phyloP scores from a whole-genome alignment of 768 basidiomycete genomes.

The Pisolithus tinctorius region DNA sequence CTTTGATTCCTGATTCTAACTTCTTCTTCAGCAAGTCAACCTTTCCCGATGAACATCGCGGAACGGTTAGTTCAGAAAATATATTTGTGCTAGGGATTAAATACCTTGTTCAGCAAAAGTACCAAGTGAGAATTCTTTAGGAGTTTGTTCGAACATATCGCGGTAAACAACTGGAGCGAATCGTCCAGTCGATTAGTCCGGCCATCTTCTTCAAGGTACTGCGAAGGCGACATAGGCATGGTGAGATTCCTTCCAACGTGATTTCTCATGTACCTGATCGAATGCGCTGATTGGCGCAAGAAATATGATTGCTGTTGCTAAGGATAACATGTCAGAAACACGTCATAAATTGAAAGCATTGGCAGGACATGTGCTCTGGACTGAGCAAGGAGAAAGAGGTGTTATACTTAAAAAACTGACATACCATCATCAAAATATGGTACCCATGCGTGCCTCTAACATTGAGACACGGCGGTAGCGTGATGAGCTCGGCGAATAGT shows the following conservation, averaged over 20 bases:
- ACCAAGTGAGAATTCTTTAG: conserved; percentile 68
- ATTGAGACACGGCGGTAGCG: conserved; percentile 9
- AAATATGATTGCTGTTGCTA: conserved; percentile 82
- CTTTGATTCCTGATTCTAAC: conserved; percentile 55
- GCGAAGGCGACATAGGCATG: conserved; percentile 6
- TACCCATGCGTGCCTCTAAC: conserved; percentile 72
- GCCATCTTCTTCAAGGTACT: conserved; percentile 82
- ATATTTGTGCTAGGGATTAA: conserved; percentile 3
- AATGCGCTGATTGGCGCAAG: conserved; percentile 82
- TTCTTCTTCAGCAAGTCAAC: conserved; percentile 70
- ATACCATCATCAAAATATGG: conserved; percentile 82
- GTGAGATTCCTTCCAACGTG: conserved; percentile 5
- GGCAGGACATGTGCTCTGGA: conserved; percentile 14
- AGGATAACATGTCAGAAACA: conserved; percentile 3
- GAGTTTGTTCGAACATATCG: conserved; percentile 70
- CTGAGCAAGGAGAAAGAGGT: conserved; percentile 5
- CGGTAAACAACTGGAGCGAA: conserved; percentile 70
- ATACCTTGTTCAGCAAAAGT: conserved; percentile 73
- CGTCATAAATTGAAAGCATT: conserved; percentile 5
- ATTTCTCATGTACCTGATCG: conserved; percentile 54
- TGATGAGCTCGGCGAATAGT: conserved; percentile 7
- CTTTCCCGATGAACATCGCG: conserved; percentile 28
- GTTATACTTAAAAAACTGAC: conserved; percentile 15
- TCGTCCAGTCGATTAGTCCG: conserved; percentile 76
- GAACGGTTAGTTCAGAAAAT: conserved; percentile 5